A percentile compares a stretch with the other conserved stretches of the same genome.
Conservation (phyloP, 1,139 yeast genomes). For the Starmera stellimalicola region DNA sequence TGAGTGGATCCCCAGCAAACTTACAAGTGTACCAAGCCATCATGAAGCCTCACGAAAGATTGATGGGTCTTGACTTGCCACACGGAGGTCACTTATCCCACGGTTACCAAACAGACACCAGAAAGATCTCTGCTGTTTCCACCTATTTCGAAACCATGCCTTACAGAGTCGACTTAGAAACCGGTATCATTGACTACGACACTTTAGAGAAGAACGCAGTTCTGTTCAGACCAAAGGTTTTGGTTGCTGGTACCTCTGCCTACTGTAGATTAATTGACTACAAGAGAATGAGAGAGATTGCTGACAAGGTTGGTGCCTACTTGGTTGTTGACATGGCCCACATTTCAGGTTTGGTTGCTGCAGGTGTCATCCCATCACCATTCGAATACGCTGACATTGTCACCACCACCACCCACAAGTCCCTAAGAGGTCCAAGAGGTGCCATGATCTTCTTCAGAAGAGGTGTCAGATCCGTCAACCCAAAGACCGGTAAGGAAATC, state of each 20-base stretch:
- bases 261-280: constrained; percentile 93
- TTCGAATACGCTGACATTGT: constrained; percentile 95
- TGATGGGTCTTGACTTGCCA: constrained; percentile 95
- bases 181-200: constrained; percentile 94
- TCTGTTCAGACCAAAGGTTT: constrained; percentile 87
- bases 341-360: constrained; percentile 91
- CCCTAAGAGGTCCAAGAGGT: constrained; percentile 98
- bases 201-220: constrained; percentile 84
- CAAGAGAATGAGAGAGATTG: constrained; percentile 91
- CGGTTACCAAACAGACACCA: constrained; percentile 93
- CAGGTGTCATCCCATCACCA: constrained; percentile 94
- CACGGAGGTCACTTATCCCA: constrained; percentile 97
- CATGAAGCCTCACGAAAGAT: constrained; percentile 88
- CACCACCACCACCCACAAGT: constrained; percentile 97
- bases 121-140: constrained; percentile 92
- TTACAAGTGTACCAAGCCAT: constrained; percentile 92
- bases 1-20: constrained; percentile 97
- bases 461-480: constrained; percentile 83
- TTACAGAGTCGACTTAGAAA: constrained; percentile 81
- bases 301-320: constrained; percentile 95
- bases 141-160: constrained; percentile 99
- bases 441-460: constrained; percentile 98
- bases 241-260: constrained; percentile 97
- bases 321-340: constrained; percentile 98
- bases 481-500: constrained; percentile 87